Conservation (phyloP, 371 early-diverging fungal species). For the Chytridium lagenaria region DNA sequence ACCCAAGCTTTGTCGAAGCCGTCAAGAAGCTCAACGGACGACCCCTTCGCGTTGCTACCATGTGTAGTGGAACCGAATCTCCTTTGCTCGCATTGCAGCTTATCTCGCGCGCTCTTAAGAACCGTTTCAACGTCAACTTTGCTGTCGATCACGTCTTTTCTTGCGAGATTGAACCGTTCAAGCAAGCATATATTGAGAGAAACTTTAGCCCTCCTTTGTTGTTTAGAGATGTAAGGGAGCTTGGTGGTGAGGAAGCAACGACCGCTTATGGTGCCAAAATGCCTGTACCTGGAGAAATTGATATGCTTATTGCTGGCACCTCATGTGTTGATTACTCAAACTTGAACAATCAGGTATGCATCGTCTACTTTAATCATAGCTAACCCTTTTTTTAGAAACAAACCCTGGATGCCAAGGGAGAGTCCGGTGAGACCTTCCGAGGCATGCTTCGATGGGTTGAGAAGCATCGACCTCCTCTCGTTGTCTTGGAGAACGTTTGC, state of each 20-base stretch:
- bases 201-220: constrained; percentile 51
- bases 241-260: constrained; percentile 39
- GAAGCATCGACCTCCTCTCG: constrained; percentile 41
- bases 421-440: constrained; percentile 49
- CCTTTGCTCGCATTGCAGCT: constrained; percentile 45
- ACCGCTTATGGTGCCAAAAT: constrained; percentile 49
- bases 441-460: constrained; percentile 48
- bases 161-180: constrained; percentile 55
- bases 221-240: constrained; percentile 50
- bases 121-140: constrained; percentile 18
- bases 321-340: constrained; percentile 53
- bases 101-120: constrained; percentile 33
- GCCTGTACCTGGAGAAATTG: constrained; percentile 44
- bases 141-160: constrained; percentile 46
- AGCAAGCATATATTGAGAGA: constrained; percentile 55
- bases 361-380: background rate
- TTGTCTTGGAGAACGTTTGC: constrained; percentile 49
- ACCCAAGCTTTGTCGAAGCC: constrained; percentile 27
- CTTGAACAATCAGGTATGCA: constrained; percentile 44
- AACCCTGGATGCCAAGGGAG: constrained; percentile 38
- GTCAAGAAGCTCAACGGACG: constrained; percentile 32
- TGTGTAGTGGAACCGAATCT: constrained; percentile 54
- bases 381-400: constrained; percentile 29
- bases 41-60: constrained; percentile 48
- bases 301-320: constrained; percentile 50